Evolutionary conservation across 805 yeast species (phyloP), one percentile per base, ranked within the genome.

Genomic region (Komagataella phaffii): DNA sequence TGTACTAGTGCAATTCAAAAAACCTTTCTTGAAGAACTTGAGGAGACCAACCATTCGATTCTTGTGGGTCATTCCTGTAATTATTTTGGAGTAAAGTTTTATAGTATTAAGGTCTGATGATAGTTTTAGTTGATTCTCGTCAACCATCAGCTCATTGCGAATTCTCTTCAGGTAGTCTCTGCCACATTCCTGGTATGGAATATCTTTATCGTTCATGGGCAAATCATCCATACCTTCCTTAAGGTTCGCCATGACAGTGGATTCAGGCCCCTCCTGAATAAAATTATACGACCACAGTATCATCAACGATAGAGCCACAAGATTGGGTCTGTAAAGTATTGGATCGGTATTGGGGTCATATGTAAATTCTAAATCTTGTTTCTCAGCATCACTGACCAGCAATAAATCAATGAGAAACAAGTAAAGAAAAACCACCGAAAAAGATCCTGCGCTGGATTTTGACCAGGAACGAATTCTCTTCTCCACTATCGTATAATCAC

Each of bases 341-440:
- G 64, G 63, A 58, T 81, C 85, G 2, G 71, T 61, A 53, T 76
- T 76, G 0, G 80, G 75, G 49, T 74, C 70, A 61, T 78, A 79
- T 17, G 65, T 65, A 49, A 70, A 73, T 43, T 69, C 68, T 47
- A 67, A 66, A 46, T 74, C 76, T 45, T 64, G 68, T 24, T 57
- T 54, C 14, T 69, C 62, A 55, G 74, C 80, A 56, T 72, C 73
- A 14, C 79, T 81, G 7, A 72, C 68, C 47, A 83, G 60, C 54
- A 79, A 75, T 76, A 79, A 77, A 58, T 83, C 87, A 65, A 77
- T 77, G 24, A 84, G 59, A 52, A 81, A 71, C 56, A 80, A 66
- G 54, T 79, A 79, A 18, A 85, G 81, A 60, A 83, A 85, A 46
- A 83, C 69, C 7, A 77, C 76, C 21, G 81, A 70, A 8, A 77